Evolutionary conservation across 495 filamentous ascomycete species (phyloP), one percentile per base, ranked within the genome.

Genomic region (Ramalina peruviana): DNA sequence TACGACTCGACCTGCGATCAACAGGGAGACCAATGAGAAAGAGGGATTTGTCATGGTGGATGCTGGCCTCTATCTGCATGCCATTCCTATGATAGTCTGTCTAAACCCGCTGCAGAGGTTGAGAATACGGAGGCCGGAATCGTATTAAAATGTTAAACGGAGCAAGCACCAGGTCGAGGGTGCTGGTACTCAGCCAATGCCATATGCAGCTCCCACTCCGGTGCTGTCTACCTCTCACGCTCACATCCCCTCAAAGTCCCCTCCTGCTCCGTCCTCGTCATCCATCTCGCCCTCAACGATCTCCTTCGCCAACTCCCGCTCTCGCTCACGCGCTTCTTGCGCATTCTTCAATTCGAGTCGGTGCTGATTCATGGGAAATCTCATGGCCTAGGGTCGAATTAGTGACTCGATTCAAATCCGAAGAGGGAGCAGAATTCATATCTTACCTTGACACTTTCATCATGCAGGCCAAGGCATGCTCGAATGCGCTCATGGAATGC

Each of bases 361-460:
- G 69, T 97, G 90, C 69, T 95, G 88, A 69, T 98, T 96, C 90
- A 96, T 95, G 9, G 92, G 92, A 71, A 95, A 98, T 15, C 93
- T 76, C 92, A 98, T 98, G 20, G 92, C 90, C 87, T 94, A 52
- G 20, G 48, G 38, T 30, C 40, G 49, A 17, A 49, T 65, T 54
- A 65, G 57, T 50, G 16, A 20, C 21, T 30, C 17, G 4, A 13
- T 27, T 13, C 30, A 33, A 33, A 13, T 33, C 30, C 5, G 30
- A 33, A 11, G 7, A 33, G 12, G 7, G 30, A 33, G 17, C 15
- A 15, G 6, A 20, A 27, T 15, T 27, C 12, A 6, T 25, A 13
- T 27, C 47, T 46, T 76, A 90, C 87, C 84, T 93, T 96, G 43
- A 98, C 88, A 67, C 89, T 94, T 68, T 98, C 92, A 59, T 98